phyloP scores from a whole-genome alignment of 805 yeast genomes.

The Teunomyces tritomae region DNA sequence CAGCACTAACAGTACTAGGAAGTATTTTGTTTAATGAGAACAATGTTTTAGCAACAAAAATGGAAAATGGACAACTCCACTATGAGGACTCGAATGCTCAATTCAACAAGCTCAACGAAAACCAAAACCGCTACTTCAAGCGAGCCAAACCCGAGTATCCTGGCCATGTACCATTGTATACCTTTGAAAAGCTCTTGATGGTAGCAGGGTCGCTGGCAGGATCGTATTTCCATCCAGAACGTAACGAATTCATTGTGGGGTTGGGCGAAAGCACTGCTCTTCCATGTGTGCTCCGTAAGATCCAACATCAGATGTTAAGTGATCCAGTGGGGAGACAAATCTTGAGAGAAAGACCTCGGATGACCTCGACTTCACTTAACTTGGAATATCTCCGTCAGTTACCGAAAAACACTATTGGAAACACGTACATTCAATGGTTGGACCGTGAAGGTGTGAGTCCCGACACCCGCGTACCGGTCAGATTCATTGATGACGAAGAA shows the following conservation, averaged over 20 bases:
- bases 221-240: constrained; percentile 72
- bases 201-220: constrained; percentile 75
- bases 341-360: constrained; percentile 75
- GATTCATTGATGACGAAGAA: constrained; percentile 84
- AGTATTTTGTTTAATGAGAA: constrained; percentile 39
- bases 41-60: constrained; percentile 55
- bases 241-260: constrained; percentile 73
- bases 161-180: constrained; percentile 75
- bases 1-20: constrained; percentile 20
- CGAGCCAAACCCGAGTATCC: constrained; percentile 54
- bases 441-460: constrained; percentile 87
- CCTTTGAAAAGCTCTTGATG: constrained; percentile 60
- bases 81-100: constrained; percentile 33
- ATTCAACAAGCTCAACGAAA: constrained; percentile 24
- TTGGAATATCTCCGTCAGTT: constrained; percentile 55
- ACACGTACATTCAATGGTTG: constrained; percentile 77
- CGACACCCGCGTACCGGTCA: constrained; percentile 87
- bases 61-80: constrained; percentile 52
- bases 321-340: constrained; percentile 77
- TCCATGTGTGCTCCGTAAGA: constrained; percentile 56
- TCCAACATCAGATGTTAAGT: constrained; percentile 71
- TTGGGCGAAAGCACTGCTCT: constrained; percentile 90
- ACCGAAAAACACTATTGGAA: constrained; percentile 73
- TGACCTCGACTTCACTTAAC: constrained; percentile 69
- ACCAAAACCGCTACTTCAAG: constrained; percentile 28